These are phyloP conservation scores for Colletotrichum euphorbiae DNA, from an alignment of 2,329 filamentous ascomycete species.

Conservation along the genomic window DNA sequence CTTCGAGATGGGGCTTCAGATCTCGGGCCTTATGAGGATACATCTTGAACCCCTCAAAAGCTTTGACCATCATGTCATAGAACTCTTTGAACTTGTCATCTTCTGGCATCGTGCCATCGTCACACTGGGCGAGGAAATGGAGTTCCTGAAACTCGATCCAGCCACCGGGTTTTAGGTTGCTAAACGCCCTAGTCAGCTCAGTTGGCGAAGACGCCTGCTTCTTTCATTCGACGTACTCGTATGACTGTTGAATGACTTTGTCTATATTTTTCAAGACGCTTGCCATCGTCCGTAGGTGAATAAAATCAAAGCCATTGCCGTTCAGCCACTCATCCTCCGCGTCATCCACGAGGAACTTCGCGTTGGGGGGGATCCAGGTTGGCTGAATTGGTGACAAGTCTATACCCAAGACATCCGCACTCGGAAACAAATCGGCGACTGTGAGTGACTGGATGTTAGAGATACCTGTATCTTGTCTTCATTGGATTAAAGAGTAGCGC, in stretches of 20 bases:
- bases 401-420: constrained; percentile 54
- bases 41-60: constrained; percentile 47
- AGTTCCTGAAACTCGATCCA: constrained; percentile 65
- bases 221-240: constrained; percentile 39
- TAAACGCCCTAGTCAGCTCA: constrained; percentile 33
- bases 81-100: constrained; percentile 53
- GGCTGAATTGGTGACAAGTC: constrained; percentile 61
- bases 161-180: constrained; percentile 59
- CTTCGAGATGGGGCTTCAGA: constrained; percentile 51
- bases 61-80: constrained; percentile 41
- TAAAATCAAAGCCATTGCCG: constrained; percentile 66
- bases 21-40: constrained; percentile 50
- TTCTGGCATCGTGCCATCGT: constrained; percentile 56
- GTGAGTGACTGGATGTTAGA: constrained; percentile 48
- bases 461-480: not conserved
- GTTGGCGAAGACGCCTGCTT: no score
- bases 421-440: constrained; percentile 57
- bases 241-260: constrained; percentile 56
- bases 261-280: constrained; percentile 62
- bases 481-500: not conserved
- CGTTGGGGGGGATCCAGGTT: constrained; percentile 66
- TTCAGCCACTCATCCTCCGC: constrained; percentile 68
- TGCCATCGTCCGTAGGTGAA: constrained; percentile 64
- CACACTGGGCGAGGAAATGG: constrained; percentile 54
- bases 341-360: constrained; percentile 73